Evolutionary conservation across 2,329 filamentous ascomycete genomes (phyloP).

Genomic region (Ophiostoma perfectum): DNA sequence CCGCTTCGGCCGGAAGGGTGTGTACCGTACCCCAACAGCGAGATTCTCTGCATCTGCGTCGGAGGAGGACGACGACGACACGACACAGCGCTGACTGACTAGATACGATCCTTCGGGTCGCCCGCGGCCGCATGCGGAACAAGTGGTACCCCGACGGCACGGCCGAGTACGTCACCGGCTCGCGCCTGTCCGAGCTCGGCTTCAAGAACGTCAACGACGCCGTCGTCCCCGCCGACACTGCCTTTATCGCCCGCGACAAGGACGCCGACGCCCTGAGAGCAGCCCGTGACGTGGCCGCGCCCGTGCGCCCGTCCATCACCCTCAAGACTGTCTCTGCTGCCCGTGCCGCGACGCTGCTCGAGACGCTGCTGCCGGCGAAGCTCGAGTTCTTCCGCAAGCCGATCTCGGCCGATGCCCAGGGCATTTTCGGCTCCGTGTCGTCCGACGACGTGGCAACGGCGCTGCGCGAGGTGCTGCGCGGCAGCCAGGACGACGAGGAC

Average conservation of each 20-base stretch:
- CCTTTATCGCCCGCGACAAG: conserved; percentile 25
- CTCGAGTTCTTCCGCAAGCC: conserved; percentile 39
- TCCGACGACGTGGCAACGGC: conserved; percentile 34
- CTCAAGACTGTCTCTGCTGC: conserved; percentile 32
- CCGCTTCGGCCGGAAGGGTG: conserved; percentile 39
- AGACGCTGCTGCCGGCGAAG: conserved; percentile 34
- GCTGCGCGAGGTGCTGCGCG: conserved; percentile 35
- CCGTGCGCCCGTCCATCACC: background rate
- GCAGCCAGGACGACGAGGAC: conserved; percentile 28
- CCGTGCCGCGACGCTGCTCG: conserved; percentile 35
- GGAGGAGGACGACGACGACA: too few relatives aligned
- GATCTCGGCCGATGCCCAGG: conserved; percentile 28
- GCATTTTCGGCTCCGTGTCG: conserved; percentile 43
- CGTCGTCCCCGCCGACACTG: conserved; percentile 32
- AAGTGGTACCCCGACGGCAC: conserved; percentile 33
- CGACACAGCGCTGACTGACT: conserved; percentile 11
- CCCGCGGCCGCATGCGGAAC: conserved; percentile 37
- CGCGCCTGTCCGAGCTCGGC: conserved; percentile 33
- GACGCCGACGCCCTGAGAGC: background rate
- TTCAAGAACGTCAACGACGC: conserved; percentile 27
- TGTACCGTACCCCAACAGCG: conserved; percentile 5
- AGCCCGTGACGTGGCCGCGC: background rate
- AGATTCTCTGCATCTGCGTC: background rate
- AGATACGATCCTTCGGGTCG: conserved; percentile 34
- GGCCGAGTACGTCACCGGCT: conserved; percentile 36